Evolutionary conservation across 176 grass and related monocot genomes (phyloP), one percentile per base, ranked within the genome.

Genomic region (Pontederia crassipes): DNA sequence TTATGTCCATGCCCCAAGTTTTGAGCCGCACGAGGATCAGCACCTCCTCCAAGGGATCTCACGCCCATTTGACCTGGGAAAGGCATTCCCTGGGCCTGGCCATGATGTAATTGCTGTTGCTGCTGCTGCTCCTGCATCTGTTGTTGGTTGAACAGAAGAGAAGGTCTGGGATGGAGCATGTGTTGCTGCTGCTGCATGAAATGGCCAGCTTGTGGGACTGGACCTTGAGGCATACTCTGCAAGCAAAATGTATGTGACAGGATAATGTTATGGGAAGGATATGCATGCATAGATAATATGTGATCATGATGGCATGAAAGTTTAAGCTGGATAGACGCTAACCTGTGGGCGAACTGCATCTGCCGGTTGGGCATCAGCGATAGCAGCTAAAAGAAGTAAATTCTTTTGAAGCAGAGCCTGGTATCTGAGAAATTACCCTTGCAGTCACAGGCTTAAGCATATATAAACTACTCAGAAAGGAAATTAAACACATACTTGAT

Each of bases 331-430:
- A 72, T 20, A 6, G 50, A 15, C 59, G 61, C 73, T 74, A 65
- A 92, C 93, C 84, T 92, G 93, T 47, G 93, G 87, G 15, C 84
- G 88, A 77, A 74, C 76, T 53, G 77, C 63, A 67, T 84, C 71
- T 45, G 83, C 66, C 8, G 93, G 82, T 76, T 92, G 93, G 18
- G 93, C 84, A 77, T 98, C 93, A 17, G 93, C 93, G 17, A 98
- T 92, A 11, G 93, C 93, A 71, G 93, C 93, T 13, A 98, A 72
- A 74, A 92, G 92, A 65, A 98, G 62, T 28, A 98, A 82, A 72
- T 98, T 98, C 58, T 98, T 98, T 74, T 98, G 93, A 58, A 98
- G 93, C 52, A 92, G 93, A 28, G 93, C 84, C 79, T 98, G 93
- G 74, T 92, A 98, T 71, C 93, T 98, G 40, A 79, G 78, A 17